Base-by-base conservation (phyloP, 257 asterid genomes). In the Eucommia ulmoides region DNA sequence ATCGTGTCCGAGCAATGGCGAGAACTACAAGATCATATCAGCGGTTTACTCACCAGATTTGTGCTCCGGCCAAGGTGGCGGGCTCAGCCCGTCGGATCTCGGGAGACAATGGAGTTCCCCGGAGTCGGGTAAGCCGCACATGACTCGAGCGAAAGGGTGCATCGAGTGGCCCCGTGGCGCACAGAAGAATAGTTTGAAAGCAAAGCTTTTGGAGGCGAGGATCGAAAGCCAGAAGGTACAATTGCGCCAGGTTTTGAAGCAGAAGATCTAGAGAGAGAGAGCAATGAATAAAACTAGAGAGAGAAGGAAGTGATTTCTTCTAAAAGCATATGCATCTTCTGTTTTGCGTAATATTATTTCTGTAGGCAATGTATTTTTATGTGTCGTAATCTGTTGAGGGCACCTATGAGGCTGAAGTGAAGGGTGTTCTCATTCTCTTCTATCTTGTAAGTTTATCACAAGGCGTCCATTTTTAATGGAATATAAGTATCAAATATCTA, bases 141-240 rank as follows among this genome's bases (percentile, higher is more conserved):
- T 72, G 0, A 54, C 67, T 48, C 75, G 79, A 63, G 80, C 75
- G 11, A 70, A 66, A 69, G 84, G 82, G 17, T 71, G 69, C 38
- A 65, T 64, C 7, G 80, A 71, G 68, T 73, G 88, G 84, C 82
- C 84, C n/a, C 56, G 67, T 18, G 71, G 60, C 50, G 56, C 45
- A 29, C 65, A 33, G 22, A 70, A 66, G 68, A 24, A 24, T 6
- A 56, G 61, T 56, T 48, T 41, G 61, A 61, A 59, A 19, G 55
- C 56, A 41, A 69, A 67, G 63, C 52, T 50, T 46, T 60, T 69
- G 51, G 72, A 72, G 56, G 66, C 65, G 33, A 70, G 63, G 56
- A 26, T 76, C 10, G 65, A 56, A 48, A 74, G 59, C 12, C 71
- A 74, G 57, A 76, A 63, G 65, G 56, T 19, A 35, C 61, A 67